These are phyloP conservation scores for Galerina sulciceps DNA, from an alignment of 768 basidiomycete species.

Conservation along the genomic window DNA sequence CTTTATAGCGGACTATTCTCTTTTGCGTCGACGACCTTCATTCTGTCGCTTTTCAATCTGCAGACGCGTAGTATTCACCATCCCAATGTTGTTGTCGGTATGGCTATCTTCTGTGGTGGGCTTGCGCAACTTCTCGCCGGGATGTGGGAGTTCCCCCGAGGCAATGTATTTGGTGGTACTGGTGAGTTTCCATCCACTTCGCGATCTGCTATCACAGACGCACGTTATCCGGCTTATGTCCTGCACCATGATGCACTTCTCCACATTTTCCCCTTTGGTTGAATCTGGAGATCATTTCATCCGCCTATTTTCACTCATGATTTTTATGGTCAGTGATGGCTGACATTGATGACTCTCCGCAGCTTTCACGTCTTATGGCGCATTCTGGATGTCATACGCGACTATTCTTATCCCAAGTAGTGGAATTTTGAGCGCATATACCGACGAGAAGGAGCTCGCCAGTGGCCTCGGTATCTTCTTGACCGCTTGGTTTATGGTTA, in stretches of 20 bases:
- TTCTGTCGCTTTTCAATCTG: constrained; percentile 77
- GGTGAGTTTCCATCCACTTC: constrained; percentile 48
- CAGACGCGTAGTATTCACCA: constrained; percentile 51
- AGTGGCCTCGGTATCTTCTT: constrained; percentile 76
- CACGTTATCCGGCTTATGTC: neutral
- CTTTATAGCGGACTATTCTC: constrained; percentile 70
- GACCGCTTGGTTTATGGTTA: constrained; percentile 74
- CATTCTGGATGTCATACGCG: constrained; percentile 88
- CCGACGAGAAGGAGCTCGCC: constrained; percentile 37
- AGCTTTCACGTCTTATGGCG: constrained; percentile 86
- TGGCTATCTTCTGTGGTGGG: constrained; percentile 87
- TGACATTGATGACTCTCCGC: constrained; percentile 3
- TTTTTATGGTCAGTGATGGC: neutral
- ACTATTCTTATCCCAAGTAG: constrained; percentile 72
- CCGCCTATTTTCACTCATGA: neutral
- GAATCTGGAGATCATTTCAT: neutral
- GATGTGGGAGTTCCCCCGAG: constrained; percentile 83
- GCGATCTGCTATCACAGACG: neutral
- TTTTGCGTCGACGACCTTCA: constrained; percentile 84
- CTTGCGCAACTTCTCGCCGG: constrained; percentile 86
- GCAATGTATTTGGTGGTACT: constrained; percentile 74
- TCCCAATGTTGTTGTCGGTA: constrained; percentile 81
- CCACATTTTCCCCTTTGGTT: constrained; percentile 7
- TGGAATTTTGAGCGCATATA: constrained; percentile 64
- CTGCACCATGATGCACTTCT: neutral